phyloP scores from a whole-genome alignment of 495 filamentous ascomycete species.

The Aspergillus ellipticus region DNA sequence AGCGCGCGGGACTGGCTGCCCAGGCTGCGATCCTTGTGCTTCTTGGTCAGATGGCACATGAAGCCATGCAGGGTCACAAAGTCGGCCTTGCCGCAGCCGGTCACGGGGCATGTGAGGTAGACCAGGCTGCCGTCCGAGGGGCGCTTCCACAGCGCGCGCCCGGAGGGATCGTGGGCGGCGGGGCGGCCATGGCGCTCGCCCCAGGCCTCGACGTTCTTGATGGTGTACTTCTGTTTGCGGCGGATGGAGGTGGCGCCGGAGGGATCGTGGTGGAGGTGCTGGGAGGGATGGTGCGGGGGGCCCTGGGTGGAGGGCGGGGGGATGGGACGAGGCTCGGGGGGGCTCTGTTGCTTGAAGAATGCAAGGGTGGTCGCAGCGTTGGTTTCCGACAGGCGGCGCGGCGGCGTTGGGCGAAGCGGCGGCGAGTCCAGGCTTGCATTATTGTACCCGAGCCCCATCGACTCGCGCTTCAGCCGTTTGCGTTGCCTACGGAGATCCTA shows the following conservation, averaged over 20 bases:
- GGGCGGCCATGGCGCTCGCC: constrained; percentile 46
- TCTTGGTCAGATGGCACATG: constrained; percentile 51
- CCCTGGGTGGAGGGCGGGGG: constrained; percentile 32
- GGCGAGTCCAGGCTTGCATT: constrained; percentile 39
- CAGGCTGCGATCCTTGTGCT: constrained; percentile 47
- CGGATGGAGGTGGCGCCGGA: constrained; percentile 32
- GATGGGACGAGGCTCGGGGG: constrained; percentile 41
- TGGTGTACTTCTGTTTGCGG: constrained; percentile 49
- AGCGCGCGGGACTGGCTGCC: constrained; percentile 46
- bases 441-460: constrained; percentile 38
- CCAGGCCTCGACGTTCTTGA: constrained; percentile 50
- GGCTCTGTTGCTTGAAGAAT: constrained; percentile 50
- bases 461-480: constrained; percentile 45
- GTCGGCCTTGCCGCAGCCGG: constrained; percentile 43
- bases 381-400: constrained; percentile 45
- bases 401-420: constrained; percentile 40
- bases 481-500: constrained; percentile 47
- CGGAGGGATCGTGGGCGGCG: constrained; percentile 43
- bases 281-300: constrained; percentile 23
- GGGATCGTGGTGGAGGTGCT: constrained; percentile 31
- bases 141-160: constrained; percentile 44
- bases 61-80: constrained; percentile 48
- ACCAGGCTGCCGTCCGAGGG: constrained; percentile 46
- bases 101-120: constrained; percentile 44
- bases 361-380: constrained; percentile 49